Evolutionary conservation across 2,329 filamentous ascomycete genomes (phyloP), one percentile per base, ranked within the genome.

Genomic region (Verticillium dahliae): DNA sequence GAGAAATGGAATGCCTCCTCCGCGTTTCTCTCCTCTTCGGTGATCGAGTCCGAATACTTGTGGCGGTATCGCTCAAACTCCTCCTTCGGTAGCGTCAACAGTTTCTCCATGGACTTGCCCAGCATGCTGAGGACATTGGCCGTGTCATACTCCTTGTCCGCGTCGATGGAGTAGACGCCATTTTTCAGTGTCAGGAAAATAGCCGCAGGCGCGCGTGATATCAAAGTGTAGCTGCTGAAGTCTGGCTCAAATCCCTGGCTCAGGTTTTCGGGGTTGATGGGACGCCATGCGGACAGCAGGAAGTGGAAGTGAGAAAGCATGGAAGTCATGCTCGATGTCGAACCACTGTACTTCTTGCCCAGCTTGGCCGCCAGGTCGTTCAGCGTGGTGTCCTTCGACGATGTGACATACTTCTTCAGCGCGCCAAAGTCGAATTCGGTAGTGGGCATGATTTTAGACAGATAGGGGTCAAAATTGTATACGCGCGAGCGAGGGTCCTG

Each of bases 391-490:
- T 99, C 95, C 71, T 90, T 88, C 10, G 94, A 98, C 0, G 95
- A 97, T 0, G 93, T 97, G 66, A 97, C 87, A 74, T 97, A 99
- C 65, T 88, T 83, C 72, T 90, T 91, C 60, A 99, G 75, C 3
- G 92, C 88, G 62, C 90, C 84, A 73, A 96, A 99, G 70, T 99
- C 91, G 70, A 99, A 99, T 70, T 99, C 91, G 2, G 85, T 80
- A 15, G 95, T 88, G 1, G 95, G 93, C 92, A 98, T 98, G 68
- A 99, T 96, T 59, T 87, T 87, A 63, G 92, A 86, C 22, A 99
- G 82, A 70, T 97, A 97, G 0, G 96, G 95, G 71, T 99, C 94
- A 69, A 99, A 99, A 73, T 99, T 99, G 81, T 87, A 99, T 6
- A 98, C 92, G 18, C 87, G 84, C 45, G 94, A 92, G 62, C 91